phyloP scores from a whole-genome alignment of 1,139 yeast species.

The Yamadazyma friedrichii region DNA sequence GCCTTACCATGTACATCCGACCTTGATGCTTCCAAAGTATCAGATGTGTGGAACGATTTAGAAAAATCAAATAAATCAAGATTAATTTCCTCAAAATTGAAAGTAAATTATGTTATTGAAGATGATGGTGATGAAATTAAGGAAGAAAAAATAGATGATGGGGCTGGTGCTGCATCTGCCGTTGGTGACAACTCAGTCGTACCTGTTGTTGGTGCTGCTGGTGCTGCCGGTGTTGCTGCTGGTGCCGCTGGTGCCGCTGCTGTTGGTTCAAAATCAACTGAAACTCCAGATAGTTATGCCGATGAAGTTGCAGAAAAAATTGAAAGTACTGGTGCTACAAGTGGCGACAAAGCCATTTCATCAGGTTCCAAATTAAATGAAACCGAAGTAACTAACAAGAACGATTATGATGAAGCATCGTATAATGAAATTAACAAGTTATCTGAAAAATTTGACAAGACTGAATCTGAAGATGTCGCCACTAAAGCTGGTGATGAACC shows the following conservation, averaged over 20 bases:
- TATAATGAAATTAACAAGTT: constrained; percentile 42
- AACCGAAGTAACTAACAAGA: constrained; percentile 5
- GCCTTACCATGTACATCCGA: constrained; percentile 72
- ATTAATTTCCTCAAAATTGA: constrained; percentile 72
- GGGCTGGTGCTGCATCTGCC: constrained; percentile 9
- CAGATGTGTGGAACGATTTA: constrained; percentile 71
- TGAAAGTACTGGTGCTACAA: constrained; percentile 12
- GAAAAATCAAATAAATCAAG: constrained; percentile 61
- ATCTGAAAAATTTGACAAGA: constrained; percentile 41
- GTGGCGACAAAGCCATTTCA: constrained; percentile 12
- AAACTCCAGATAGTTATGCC: constrained; percentile 14
- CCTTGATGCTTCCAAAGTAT: constrained; percentile 54
- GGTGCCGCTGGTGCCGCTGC: constrained; percentile 8
- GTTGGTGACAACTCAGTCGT: constrained; percentile 14
- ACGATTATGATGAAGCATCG: constrained; percentile 21
- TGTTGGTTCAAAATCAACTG: constrained; percentile 4
- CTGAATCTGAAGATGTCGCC: constrained; percentile 12
- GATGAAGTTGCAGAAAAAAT: constrained; percentile 18
- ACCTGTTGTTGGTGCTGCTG: constrained; percentile 15
- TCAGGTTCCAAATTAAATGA: constrained; percentile 11
- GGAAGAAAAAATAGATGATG: constrained; percentile 11
- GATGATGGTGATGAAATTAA: constrained; percentile 21
- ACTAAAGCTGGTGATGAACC: constrained; percentile 23
- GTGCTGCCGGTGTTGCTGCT: constrained; percentile 6
- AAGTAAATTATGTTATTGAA: constrained; percentile 60